These are phyloP conservation scores for Lentinula raphanica DNA, from an alignment of 768 basidiomycete genomes.

Conservation along the genomic window DNA sequence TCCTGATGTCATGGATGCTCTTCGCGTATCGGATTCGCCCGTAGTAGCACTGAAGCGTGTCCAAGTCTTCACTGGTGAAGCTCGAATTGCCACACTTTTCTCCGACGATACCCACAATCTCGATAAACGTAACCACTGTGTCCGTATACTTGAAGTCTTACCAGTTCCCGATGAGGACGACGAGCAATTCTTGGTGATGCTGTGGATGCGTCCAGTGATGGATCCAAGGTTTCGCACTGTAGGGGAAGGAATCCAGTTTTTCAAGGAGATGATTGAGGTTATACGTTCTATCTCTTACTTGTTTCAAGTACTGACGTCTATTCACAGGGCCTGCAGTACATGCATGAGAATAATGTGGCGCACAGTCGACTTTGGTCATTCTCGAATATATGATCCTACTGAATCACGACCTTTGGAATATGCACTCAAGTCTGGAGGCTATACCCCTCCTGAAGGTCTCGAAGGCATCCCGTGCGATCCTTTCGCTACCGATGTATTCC, in stretches of 20 bases:
- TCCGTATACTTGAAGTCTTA: constrained; percentile 21
- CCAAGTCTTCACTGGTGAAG: constrained; percentile 9
- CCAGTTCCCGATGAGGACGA: constrained; percentile 12
- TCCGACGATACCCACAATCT: constrained; percentile 12
- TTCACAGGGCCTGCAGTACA: constrained; percentile 26
- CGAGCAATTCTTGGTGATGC: constrained; percentile 24
- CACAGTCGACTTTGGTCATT: constrained; percentile 33
- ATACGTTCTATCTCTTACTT: not conserved
- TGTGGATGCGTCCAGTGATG: constrained; percentile 12
- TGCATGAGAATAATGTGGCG: constrained; percentile 25
- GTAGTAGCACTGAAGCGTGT: constrained; percentile 18
- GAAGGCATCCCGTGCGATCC: constrained; percentile 25
- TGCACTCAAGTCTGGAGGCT: constrained; percentile 36
- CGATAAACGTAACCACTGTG: constrained; percentile 24
- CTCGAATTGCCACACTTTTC: constrained; percentile 13
- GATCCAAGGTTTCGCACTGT: constrained; percentile 21
- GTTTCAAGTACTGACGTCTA: not conserved
- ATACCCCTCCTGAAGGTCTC: constrained; percentile 31
- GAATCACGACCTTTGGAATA: constrained; percentile 20
- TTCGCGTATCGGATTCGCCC: constrained; percentile 14
- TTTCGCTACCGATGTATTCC: constrained; percentile 40
- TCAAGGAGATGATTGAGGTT: constrained; percentile 26
- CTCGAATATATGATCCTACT: constrained; percentile 23
- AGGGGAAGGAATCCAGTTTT: constrained; percentile 25
- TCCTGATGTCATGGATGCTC: constrained; percentile 13